Conservation (phyloP, 345 rosid genomes). For the Gossypium turneri region DNA sequence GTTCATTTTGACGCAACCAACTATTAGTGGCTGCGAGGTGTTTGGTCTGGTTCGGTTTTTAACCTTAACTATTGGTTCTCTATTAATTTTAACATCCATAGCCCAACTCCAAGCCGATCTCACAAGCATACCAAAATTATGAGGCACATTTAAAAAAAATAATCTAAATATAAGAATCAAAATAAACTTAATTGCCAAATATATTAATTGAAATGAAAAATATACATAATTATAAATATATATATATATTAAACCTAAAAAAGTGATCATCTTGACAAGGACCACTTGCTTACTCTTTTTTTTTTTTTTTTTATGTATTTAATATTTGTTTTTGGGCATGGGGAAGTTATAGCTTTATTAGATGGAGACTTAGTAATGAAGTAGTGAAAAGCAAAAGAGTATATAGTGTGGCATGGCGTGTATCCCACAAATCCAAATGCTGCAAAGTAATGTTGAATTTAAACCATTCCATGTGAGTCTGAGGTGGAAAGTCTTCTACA, state of each 20-base stretch:
- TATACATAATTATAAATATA: not conserved
- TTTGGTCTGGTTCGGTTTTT: no score
- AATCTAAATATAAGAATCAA: no score
- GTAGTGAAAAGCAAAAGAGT: conserved; percentile 18
- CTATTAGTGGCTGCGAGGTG: no score
- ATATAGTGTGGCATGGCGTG: conserved; percentile 24
- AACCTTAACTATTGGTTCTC: no score
- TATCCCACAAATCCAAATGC: conserved; percentile 23
- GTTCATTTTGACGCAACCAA: no score
- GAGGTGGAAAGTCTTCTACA: conserved; percentile 15
- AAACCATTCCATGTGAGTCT: conserved; percentile 24
- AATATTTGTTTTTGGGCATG: not conserved
- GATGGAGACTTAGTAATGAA: conserved; percentile 6
- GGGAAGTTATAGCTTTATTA: not conserved
- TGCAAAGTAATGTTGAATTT: not conserved
- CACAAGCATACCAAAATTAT: no score
- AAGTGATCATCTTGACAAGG: conserved; percentile 3
- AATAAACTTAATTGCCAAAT: no score
- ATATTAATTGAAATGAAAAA: no score
- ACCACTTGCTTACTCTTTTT: not conserved
- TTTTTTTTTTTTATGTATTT: not conserved
- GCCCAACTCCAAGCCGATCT: no score
- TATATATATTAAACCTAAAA: not conserved
- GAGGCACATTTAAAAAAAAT: no score
- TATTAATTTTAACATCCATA: no score